Conservation (phyloP, 257 asterid genomes). For the Henckelia pumila region DNA sequence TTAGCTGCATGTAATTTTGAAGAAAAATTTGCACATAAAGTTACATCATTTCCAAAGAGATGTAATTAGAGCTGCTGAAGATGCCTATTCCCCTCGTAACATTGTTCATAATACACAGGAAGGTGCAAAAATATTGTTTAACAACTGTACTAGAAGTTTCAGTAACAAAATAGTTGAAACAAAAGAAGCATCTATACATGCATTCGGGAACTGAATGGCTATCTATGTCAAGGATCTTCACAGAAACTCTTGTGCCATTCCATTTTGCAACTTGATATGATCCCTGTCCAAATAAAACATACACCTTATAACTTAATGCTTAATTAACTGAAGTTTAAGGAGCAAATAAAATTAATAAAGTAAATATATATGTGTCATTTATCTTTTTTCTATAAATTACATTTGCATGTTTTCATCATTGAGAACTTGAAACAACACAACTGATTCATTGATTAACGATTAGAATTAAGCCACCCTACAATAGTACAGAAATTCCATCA, state of each 20-base stretch:
- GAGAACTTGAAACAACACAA: neutral
- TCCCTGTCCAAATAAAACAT: slow-evolving; percentile 53
- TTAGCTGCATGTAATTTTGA: neutral
- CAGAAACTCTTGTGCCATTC: slow-evolving; percentile 97
- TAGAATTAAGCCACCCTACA: neutral
- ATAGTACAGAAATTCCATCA: neutral
- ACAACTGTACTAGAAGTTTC: slow-evolving; percentile 13
- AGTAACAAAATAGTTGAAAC: slow-evolving; percentile 18
- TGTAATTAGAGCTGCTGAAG: neutral
- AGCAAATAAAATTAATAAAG: too few species aligned
- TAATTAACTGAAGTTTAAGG: neutral
- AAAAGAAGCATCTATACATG: slow-evolving; percentile 45
- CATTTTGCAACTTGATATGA: slow-evolving; percentile 98
- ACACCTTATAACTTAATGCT: slow-evolving; percentile 3
- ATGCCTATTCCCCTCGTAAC: neutral
- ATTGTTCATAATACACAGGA: neutral
- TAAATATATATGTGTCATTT: too few species aligned
- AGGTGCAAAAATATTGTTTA: neutral
- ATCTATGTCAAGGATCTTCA: slow-evolving; percentile 92
- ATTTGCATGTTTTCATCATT: neutral
- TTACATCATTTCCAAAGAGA: neutral
- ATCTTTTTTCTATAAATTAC: too few species aligned
- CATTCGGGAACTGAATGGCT: slow-evolving; percentile 69
- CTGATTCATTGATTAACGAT: neutral
- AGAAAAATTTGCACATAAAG: neutral